phyloP scores from a whole-genome alignment of 2,329 filamentous ascomycete genomes.

The Aspergillus phoenicis region DNA sequence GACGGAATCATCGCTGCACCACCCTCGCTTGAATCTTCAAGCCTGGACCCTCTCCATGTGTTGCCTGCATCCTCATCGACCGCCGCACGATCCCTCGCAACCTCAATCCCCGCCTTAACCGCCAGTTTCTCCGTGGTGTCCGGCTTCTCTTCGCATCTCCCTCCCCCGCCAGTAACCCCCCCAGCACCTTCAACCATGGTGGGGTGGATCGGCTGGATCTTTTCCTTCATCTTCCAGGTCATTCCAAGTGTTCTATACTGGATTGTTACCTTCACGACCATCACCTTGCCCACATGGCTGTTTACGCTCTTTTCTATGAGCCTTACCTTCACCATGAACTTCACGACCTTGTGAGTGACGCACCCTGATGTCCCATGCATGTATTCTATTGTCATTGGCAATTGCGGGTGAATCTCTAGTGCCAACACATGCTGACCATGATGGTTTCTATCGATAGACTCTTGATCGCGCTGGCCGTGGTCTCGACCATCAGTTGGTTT shows the following conservation, averaged over 20 bases:
- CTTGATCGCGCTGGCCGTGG: conserved; percentile 73
- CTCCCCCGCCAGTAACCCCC: conserved; percentile 33
- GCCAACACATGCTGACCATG: conserved; percentile 12
- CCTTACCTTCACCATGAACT: conserved; percentile 97
- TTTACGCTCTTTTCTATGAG: conserved; percentile 90
- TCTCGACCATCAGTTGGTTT: conserved; percentile 89
- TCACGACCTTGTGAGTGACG: conserved; percentile 77
- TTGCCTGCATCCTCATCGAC: conserved; percentile 24
- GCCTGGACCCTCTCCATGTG: conserved; percentile 16
- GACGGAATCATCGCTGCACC: conserved; percentile 14
- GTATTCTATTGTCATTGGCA: background rate
- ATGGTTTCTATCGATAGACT: conserved; percentile 55
- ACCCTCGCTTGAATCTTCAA: conserved; percentile 13
- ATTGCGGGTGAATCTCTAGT: background rate
- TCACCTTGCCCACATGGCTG: conserved; percentile 84
- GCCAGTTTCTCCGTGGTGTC: conserved; percentile 22
- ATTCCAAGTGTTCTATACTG: conserved; percentile 70
- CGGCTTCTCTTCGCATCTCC: conserved; percentile 24
- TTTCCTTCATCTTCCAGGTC: conserved; percentile 54
- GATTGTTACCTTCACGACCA: conserved; percentile 80
- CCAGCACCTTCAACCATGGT: conserved; percentile 41
- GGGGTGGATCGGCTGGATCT: conserved; percentile 52
- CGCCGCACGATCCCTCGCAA: conserved; percentile 13
- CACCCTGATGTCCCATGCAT: background rate
- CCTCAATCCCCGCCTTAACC: conserved; percentile 24